phyloP scores from a whole-genome alignment of 768 basidiomycete species.

The Naganishia antarctica region DNA sequence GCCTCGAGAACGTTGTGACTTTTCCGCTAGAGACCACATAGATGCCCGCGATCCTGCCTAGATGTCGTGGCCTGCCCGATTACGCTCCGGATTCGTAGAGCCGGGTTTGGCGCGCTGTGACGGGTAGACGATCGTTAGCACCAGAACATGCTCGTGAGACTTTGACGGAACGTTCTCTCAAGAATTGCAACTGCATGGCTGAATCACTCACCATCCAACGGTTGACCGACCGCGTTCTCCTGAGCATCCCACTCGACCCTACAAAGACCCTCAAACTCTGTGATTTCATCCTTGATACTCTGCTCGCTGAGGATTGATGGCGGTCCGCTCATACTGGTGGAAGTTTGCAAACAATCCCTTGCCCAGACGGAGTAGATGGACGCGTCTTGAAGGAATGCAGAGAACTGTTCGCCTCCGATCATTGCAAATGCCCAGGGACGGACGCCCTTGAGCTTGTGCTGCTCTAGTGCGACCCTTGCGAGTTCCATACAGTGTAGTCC shows the following conservation, averaged over 20 bases:
- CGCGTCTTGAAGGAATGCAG: conserved; percentile 16
- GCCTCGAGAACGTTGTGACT: no score
- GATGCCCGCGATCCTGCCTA: no score
- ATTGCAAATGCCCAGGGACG: not conserved
- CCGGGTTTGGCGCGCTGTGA: no score
- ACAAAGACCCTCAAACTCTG: not conserved
- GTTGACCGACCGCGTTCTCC: not conserved
- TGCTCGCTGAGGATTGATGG: not conserved
- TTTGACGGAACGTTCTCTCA: no score
- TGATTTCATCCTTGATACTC: conserved; percentile 5
- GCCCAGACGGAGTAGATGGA: conserved; percentile 25
- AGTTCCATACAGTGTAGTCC: conserved; percentile 26
- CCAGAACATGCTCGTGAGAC: no score
- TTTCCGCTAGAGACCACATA: no score
- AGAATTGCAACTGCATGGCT: no score
- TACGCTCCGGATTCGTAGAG: no score
- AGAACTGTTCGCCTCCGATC: not conserved
- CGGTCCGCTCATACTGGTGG: conserved; percentile 7
- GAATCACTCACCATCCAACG: no score
- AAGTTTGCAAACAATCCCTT: not conserved
- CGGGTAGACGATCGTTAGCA: no score
- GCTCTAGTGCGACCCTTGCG: conserved; percentile 23
- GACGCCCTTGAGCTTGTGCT: not conserved
- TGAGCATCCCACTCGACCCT: not conserved
- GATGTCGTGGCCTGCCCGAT: no score